Base-by-base conservation (phyloP, 306 rosid species). In the Gynostemma pentaphyllum region DNA sequence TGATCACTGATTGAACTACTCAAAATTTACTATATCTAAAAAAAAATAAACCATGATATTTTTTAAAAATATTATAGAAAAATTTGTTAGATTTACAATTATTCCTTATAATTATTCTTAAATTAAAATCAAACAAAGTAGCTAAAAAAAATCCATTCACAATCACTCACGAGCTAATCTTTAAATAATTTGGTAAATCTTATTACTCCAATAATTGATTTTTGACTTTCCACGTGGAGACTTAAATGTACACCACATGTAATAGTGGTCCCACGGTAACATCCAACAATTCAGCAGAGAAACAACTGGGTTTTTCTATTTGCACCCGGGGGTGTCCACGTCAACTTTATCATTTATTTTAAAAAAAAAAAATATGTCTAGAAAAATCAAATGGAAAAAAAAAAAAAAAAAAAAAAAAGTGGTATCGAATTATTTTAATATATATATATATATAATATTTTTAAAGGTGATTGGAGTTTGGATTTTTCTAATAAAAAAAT, bases 401-500 rank as follows among this genome's bases (percentile, higher is more conserved):
- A 52, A 12, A 7, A 53, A 2, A 29, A 29, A 12, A 2, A 22
- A n/a, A 7, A 54, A 54, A 54, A 29, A 45, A 5, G 41, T 29
- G 62, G 62, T 24, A 8, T 0, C 19, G 63, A 56, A 56, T 56
- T 56, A 56, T 56, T n/a, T 56, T 34, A 45, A 56, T 9, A 12
- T 36, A 32, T 2, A 54, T 1, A 32, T 30, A 16, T 30, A 55
- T 9, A 49, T 47, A 46, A 6, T 26, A 4, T 49, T 1, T 12
- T 13, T 0, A 7, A 8, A 56, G 45, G 26, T 9, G 45, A 56
- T 4, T 56, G n/a, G n/a, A n/a, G n/a, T n/a, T 4, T 56, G 4
- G 45, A 56, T 56, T 56, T 56, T 32, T 56, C 5, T 56, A 34
- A 56, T 56, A 56, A 19, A 52, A 56, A 51, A 62, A 37, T 41